Base-by-base conservation (phyloP, 1,139 yeast genomes). In the Debaryomyces subglobosus region DNA sequence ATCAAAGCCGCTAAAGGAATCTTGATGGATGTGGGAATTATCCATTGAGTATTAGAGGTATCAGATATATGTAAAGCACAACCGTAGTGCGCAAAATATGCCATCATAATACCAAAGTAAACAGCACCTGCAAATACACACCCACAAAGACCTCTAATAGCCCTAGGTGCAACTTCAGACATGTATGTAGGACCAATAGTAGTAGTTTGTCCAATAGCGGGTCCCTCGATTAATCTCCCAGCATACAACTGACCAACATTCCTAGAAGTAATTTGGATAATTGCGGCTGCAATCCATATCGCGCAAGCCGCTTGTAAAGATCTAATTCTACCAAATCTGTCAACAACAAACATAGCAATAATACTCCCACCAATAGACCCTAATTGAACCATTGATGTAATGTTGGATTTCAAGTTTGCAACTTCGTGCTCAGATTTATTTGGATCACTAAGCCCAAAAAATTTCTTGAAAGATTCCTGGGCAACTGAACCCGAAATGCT, bases 321-420 rank as follows among this genome's bases (percentile, higher is more conserved):
- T 53, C 82, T 66, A 44, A 81, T 70, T 53, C 88, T 70, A 5
- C 89, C 89, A 33, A 83, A 62, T 40, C 65, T 69, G 59, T 84
- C 88, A 36, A 77, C 81, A 3, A 79, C 60, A 51, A 67, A 72
- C 59, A 75, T 69, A 3, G 86, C 83, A 32, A 81, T 49, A 10
- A 82, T 48, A 18, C 82, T 71, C 21, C 88, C 88, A 36, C 78
- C 85, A 49, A 82, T 76, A 24, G 83, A 76, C 3, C 87, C 87
- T 40, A 83, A 62, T 57, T 81, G 85, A 4, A 82, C 87, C 86
- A 83, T 82, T 6, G 85, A 71, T 2, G 82, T 77, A 55, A 82
- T 81, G 57, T 80, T 82, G 7, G 85, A 80, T 53, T 73, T 76
- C 53, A 75, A 60, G 51, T 77, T 69, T 12, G 85, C 84, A 15